Evolutionary conservation across 177 flowering plant species (phyloP), one percentile per base, ranked within the genome.

Genomic region (Vitis hybrid): DNA sequence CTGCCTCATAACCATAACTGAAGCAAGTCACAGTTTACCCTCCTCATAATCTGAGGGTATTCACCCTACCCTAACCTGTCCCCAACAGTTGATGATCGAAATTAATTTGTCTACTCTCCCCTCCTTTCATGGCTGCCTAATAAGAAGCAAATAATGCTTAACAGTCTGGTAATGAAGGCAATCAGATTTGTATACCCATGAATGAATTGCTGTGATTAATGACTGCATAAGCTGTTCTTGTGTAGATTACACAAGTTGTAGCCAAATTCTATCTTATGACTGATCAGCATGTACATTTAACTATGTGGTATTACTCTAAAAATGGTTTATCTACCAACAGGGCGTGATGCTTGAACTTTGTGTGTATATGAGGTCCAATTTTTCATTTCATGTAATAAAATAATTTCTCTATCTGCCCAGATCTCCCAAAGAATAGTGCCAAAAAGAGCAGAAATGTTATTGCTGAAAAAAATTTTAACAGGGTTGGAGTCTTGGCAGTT

Each of bases 1-100:
- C 72, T n/a, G 77, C 75, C 60, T 73, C 83, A 7, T 86, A 74
- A 58, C 60, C 18, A 13, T 20, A 1, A 16, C 19, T 45, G 67
- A 45, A 69, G 33, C 68, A 49, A 10, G 20, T 18, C 52, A 50
- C 26, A 50, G 51, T 48, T 10, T 58, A 67, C 57, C 62, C 64
- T 55, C 64, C 64, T 55, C 64, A 8, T 10, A 19, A 5, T 66
- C 0, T 16, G 22, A 55, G 66, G 49, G 18, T 10, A 57, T 26
- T 64, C 20, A 53, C 65, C 66, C 12, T 20, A 53, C 65, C 66
- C 12, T 20, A 15, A 67, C 67, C 39, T 51, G 45, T 59, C 60
- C 62, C 67, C 26, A 5, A n/a, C 33, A 10, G 5, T 64, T 45
- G 66, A 59, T 51, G 65, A 5, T 53, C 26, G 22, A 14, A 74